Base-by-base conservation (phyloP, 805 yeast genomes). In the Kluyveromyces dobzhanskii region DNA sequence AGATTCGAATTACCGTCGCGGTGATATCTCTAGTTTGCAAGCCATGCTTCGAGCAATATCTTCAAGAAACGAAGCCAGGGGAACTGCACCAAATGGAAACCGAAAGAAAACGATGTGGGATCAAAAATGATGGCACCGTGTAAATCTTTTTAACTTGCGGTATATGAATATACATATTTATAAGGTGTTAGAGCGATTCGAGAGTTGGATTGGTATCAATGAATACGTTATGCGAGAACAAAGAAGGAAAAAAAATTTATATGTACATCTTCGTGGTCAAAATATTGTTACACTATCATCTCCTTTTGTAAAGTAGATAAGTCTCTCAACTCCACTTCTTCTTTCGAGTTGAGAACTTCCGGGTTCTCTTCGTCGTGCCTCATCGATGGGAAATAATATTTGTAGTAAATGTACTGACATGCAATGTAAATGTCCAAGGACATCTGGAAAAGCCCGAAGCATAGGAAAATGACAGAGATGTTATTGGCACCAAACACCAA, bases 381-480 rank as follows among this genome's bases (percentile, higher is more conserved):
- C 36, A 44, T 17, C 18, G 39, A 28, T 27, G 48, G 47, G 43
- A 59, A 64, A 32, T 61, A 61, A 42, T 57, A 66, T 49, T 69
- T 76, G 58, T 76, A 84, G 55, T 80, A 75, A 37, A 84, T 62
- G 54, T 76, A 85, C 54, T 82, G 94, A 36, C 70, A 78, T 6
- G 84, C 82, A 41, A 85, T 82, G 44, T 78, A 70, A 30, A 83
- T 62, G 56, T 85, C 92, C 43, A 85, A 66, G 17, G 72, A 53
- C 78, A 83, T 82, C 63, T 85, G 95, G 56, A 85, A 81, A 31
- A 80, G 59, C 0, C 85, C 92, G 41, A 86, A 86, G 35, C 75
- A 53, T 7, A 82, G 68, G 55, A 84, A 84, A 5, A 83, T 65
- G 5, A 63, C 48, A 2, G 87, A 78, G 21, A 84, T 73, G 47